Base-by-base conservation (phyloP, 129 eudicot genomes). In the Pulicaria dysenterica region DNA sequence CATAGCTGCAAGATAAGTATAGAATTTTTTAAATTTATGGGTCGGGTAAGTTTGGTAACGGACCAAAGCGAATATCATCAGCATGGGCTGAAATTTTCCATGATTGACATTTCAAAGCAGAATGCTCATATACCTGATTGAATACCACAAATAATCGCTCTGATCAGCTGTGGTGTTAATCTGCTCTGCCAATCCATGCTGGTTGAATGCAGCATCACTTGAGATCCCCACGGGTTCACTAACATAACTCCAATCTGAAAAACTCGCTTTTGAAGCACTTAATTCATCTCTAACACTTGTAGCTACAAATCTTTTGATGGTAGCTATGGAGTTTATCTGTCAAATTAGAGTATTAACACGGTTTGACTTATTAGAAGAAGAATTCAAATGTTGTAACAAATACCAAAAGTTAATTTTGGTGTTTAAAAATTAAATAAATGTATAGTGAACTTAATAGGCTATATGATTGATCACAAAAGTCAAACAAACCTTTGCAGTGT, bases 61-160 rank as follows among this genome's bases (percentile, higher is more conserved):
- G 46, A 44, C 37, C 24, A 7, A 60, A 60, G 11, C 5, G 37
- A 9, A 1, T 13, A 17, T 36, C 58, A 9, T 16, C 17, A 53
- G 58, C 8, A 16, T 53, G 36, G 58, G 57, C 15, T 24, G 15
- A 53, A 55, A 55, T 37, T 6, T 9, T 34, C 10, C 59, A 38
- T 19, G 6, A 24, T 0, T 31, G 34, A 31, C 62, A 2, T 7
- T 0, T 24, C 31, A 17, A 60, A 13, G 8, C 7, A 69, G 14
- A 36, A 34, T 64, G 19, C 24, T 63, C 8, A 58, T 69, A 41
- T 92, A 94, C 98, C 98, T 90, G 66, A 79, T 6, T 9, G 97
- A 90, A 81, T 94, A 94, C 99, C 99, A 94, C 77, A 90, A 64
- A 70, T 90, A 90, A 64, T 94, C 99, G 55, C 97, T 94, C 54